phyloP scores from a whole-genome alignment of 2,329 filamentous ascomycete genomes.

The Orbilia oligospora region DNA sequence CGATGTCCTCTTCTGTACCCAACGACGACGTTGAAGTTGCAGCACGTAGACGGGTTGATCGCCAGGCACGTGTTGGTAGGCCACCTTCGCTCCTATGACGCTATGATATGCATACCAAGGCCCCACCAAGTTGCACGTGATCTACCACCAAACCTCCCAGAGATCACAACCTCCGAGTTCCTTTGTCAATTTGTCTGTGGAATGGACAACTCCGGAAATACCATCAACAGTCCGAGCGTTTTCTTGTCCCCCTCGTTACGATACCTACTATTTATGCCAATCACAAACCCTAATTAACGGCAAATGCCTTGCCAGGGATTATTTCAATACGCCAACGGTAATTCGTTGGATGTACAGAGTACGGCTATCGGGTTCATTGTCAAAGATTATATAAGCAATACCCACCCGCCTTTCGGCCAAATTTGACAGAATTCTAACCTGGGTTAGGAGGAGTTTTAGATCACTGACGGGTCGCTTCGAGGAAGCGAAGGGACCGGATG shows the following conservation, averaged over 20 bases:
- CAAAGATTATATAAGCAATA: conserved; percentile 10
- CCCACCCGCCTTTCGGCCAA: background rate
- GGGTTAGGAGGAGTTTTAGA: conserved; percentile 6
- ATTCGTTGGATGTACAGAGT: background rate
- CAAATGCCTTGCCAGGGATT: conserved; percentile 11
- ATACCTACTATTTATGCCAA: background rate
- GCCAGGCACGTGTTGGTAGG: conserved; percentile 30
- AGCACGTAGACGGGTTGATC: conserved; percentile 2
- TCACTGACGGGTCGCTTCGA: conserved; percentile 20
- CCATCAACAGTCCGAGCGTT: conserved; percentile 16
- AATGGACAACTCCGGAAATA: conserved; percentile 8
- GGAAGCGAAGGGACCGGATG: conserved; percentile 14
- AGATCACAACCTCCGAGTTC: conserved; percentile 9
- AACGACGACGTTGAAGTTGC: conserved; percentile 2
- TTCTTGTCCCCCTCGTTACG: background rate
- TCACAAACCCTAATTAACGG: background rate
- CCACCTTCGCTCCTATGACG: conserved; percentile 23
- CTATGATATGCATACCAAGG: conserved; percentile 12
- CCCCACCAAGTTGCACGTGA: conserved; percentile 8
- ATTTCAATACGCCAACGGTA: background rate
- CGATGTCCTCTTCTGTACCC: conserved; percentile 1
- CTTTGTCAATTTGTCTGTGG: background rate
- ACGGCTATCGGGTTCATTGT: background rate
- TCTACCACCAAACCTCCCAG: background rate
- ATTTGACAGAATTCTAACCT: background rate